Base-by-base conservation (phyloP, 2,329 filamentous ascomycete genomes). In the Diaporthe citriasiana region DNA sequence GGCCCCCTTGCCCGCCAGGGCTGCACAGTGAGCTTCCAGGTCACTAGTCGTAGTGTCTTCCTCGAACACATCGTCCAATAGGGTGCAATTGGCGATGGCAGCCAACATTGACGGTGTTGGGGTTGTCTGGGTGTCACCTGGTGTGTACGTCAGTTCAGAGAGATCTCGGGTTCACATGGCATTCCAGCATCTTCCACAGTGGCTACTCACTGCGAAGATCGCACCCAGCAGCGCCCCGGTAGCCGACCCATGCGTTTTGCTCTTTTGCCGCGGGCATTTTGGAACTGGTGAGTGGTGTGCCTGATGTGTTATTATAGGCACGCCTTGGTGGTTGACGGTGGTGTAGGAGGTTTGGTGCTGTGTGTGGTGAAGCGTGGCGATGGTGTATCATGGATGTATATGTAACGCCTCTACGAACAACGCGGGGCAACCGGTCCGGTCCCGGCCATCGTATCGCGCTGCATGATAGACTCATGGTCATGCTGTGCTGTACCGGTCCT, bases 1-100 rank as follows among this genome's bases (percentile, higher is more conserved):
- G 10, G 91, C 91, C 79, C 95, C 92, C 78, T 97, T 95, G 77
- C 91, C 91, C 0, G 94, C 90, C 4, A 97, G 88, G 42, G 88
- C 81, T 25, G 95, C 94, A 57, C 97, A 88, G 81, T 93, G 92
- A 59, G 88, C 84, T 82, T 98, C 94, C 53, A 98, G 90, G 33
- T 89, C 87, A 68, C 89, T 91, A 1, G 96, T 98, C 0, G 93
- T 95, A 0, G 90, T 86, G 79, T 98, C 95, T 83, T 97, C 95
- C 76, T 87, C 85, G 81, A 93, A 94, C 77, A 97, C 94, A 82
- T 98, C 95, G 82, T 98, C 95, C 25, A 93, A 87, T 42, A 98
- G 89, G 0, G 93, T 93, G 76, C 92, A 93, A 68, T 90, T 87
- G 77, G 91, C 87, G 77, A 98, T 93, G 22, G 95, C 94, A 57